These are phyloP conservation scores for Pueraria montana DNA, from an alignment of 306 rosid genomes.

Conservation along the genomic window DNA sequence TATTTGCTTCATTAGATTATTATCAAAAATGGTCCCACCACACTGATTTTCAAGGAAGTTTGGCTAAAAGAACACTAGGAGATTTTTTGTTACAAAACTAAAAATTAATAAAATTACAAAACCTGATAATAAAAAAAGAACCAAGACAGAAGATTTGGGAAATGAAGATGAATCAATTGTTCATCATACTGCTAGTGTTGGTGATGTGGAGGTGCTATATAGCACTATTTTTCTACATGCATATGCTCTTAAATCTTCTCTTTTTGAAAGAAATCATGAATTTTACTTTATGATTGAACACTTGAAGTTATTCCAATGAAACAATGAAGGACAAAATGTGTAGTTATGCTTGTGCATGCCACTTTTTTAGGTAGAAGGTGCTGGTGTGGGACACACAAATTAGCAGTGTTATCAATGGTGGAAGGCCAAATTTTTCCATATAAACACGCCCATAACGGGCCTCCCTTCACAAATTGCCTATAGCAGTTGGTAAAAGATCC, in stretches of 20 bases:
- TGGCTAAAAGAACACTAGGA: constrained; percentile 1
- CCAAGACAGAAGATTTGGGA: constrained; percentile 81
- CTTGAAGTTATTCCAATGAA: constrained; percentile 24
- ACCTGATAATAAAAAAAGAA: no score
- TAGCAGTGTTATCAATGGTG: no score
- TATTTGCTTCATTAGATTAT: constrained; percentile 1
- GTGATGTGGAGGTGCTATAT: constrained; percentile 83
- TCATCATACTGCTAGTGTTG: constrained; percentile 97
- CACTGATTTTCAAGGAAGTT: neutral
- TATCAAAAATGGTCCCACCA: constrained; percentile 4
- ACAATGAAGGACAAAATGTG: neutral
- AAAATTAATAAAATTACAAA: no score
- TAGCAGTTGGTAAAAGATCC: no score
- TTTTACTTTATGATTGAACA: constrained; percentile 36
- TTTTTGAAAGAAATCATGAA: constrained; percentile 15
- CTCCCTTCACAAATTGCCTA: no score
- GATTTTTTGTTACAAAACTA: neutral
- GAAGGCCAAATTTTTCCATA: no score
- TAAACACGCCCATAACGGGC: no score
- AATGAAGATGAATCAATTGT: constrained; percentile 95
- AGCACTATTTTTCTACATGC: neutral
- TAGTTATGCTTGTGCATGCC: constrained; percentile 12
- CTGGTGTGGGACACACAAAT: no score
- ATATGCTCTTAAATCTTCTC: constrained; percentile 29
- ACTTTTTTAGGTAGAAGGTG: no score